Evolutionary conservation across 1,139 yeast genomes (phyloP), one percentile per base, ranked within the genome.

Genomic region (Nakaseomyces kungkrabaensis): DNA sequence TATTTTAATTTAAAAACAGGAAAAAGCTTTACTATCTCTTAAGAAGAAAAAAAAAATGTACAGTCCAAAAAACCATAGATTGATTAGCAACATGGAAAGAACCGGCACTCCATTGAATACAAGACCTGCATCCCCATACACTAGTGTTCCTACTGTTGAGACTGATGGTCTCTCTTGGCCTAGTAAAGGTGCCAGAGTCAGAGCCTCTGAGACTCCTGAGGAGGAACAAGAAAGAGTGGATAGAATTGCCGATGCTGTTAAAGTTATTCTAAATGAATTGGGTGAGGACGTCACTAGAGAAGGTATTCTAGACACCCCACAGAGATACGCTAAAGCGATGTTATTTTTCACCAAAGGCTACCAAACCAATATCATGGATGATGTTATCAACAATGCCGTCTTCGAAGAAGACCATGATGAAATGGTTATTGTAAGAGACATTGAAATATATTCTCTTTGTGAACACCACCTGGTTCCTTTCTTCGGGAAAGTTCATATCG

Each of bases 351-450:
- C 99, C 25, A 87, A 89, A 65, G 99, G 99, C 9, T 92, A 92
- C 67, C 96, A 90, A 69, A 96, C 90, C 59, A 89, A 89, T 65
- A 83, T 86, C 52, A 59, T 67, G 52, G 72, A 83, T 54, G 96
- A 89, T 63, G 97, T 90, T 33, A 85, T 94, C 61, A 92, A 94
- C 62, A 76, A 89, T 53, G 98, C 98, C 0, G 95, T 94, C 10
- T 94, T 94, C 60, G 97, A 92, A 67, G 98, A 92, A 66, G 96
- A 94, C 66, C 98, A 94, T 66, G 97, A 92, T 66, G 99, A 92
- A 67, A 92, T 92, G 97, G 98, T 92, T 46, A 90, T 92, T 58
- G 98, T 92, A 33, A 78, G 92, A 65, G 97, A 94, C 66, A 92
- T 92, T 54, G 96, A 89, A 61, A 79, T 92, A 48, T 86, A 84